These are phyloP conservation scores for Xenosphaeropsis pyriputrescens DNA, from an alignment of 2,329 filamentous ascomycete genomes.

Conservation along the genomic window DNA sequence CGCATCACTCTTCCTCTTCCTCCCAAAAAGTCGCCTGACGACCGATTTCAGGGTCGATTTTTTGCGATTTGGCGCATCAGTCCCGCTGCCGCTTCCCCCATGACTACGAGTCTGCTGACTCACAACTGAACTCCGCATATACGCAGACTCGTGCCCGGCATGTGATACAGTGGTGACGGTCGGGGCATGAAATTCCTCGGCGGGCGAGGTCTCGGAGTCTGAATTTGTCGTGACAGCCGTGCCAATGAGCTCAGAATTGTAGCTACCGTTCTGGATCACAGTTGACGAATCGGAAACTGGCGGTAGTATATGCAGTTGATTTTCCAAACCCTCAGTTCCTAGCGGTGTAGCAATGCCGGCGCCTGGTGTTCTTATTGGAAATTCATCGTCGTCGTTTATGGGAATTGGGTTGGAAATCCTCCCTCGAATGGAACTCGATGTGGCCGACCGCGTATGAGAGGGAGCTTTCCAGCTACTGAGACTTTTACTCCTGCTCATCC, in stretches of 20 bases:
- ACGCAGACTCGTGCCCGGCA: slow-evolving; percentile 5
- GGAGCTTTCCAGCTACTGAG: too few relatives aligned
- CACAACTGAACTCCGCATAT: slow-evolving; percentile 29
- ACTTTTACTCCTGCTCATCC: too few relatives aligned
- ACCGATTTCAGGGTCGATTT: slow-evolving; percentile 42
- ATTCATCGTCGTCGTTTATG: slow-evolving; percentile 38
- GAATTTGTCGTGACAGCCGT: slow-evolving; percentile 3
- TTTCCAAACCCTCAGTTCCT: slow-evolving; percentile 10
- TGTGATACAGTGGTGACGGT: slow-evolving; percentile 5
- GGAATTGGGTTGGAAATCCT: slow-evolving; percentile 48
- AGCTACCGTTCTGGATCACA: slow-evolving; percentile 2
- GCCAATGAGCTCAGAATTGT: slow-evolving; percentile 1
- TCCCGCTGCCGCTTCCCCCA: too few relatives aligned
- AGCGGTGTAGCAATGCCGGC: slow-evolving; percentile 20
- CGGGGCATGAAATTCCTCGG: slow-evolving; percentile 4
- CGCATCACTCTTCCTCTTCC: slow-evolving; percentile 31
- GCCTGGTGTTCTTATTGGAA: slow-evolving; percentile 32
- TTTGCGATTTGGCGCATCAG: slow-evolving; percentile 29
- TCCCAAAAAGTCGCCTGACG: slow-evolving; percentile 41
- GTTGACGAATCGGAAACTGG: too few relatives aligned
- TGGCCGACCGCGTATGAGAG: slow-evolving; percentile 1
- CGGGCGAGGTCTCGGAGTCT: slow-evolving; percentile 1
- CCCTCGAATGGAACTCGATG: slow-evolving; percentile 34
- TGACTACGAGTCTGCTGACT: too few relatives aligned
- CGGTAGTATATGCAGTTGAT: slow-evolving; percentile 6